Evolutionary conservation across 176 grass and related monocot genomes (phyloP).

Genomic region (Phragmites australis): DNA sequence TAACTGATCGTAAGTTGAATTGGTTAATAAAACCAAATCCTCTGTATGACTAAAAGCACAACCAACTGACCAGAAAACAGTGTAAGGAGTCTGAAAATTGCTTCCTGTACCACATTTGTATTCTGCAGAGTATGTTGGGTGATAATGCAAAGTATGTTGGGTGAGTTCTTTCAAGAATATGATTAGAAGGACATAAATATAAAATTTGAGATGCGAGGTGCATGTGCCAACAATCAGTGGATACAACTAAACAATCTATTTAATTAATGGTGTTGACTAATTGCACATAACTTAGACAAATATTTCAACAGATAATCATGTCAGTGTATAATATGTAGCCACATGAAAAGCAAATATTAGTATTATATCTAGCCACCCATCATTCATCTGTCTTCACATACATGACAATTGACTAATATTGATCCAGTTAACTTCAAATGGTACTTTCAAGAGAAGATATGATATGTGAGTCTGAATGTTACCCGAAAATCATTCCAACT

Average conservation of each 20-base stretch:
- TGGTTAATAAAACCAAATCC: no score
- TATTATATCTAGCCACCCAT: neutral
- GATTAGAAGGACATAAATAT: neutral
- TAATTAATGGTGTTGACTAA: neutral
- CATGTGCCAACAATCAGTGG: neutral
- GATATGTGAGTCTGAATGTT: slow-evolving; percentile 19
- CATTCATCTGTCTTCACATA: slow-evolving; percentile 19
- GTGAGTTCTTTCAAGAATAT: slow-evolving; percentile 7
- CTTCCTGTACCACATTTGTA: no score
- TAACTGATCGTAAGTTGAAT: no score
- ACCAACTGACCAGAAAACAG: no score
- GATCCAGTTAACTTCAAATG: neutral
- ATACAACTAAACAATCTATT: neutral
- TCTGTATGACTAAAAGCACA: no score
- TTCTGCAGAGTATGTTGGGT: no score
- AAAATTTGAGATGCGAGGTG: neutral
- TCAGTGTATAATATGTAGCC: neutral
- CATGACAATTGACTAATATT: neutral
- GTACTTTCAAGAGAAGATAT: slow-evolving; percentile 23
- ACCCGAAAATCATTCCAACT: slow-evolving; percentile 70
- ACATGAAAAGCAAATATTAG: slow-evolving; percentile 3
- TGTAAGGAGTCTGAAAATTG: no score
- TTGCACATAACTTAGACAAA: slow-evolving; percentile 2
- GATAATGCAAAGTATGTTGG: neutral
- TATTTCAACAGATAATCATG: neutral